A percentile compares a stretch with the other conserved stretches of the same genome.
phyloP scores from a whole-genome alignment of 169 alveolate genomes.

The Babesia gibsoni region DNA sequence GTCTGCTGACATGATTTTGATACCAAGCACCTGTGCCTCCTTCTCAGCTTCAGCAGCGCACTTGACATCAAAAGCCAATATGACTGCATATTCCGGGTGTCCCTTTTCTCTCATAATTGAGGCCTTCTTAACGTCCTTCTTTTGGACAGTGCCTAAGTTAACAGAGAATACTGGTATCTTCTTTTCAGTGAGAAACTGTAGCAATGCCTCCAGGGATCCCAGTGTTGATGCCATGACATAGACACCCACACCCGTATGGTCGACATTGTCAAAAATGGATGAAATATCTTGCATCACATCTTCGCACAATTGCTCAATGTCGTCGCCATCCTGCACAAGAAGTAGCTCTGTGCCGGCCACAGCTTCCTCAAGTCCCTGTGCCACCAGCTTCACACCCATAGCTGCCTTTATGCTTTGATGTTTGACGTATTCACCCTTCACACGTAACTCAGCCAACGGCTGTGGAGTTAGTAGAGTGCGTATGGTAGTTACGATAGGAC shows the following conservation, averaged over 20 bases:
- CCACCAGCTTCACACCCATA: conserved; percentile 91
- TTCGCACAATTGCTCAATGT: conserved; percentile 80
- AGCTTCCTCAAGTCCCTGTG: conserved; percentile 93
- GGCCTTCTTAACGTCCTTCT: conserved; percentile 97
- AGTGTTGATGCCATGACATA: conserved; percentile 98
- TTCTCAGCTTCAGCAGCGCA: conserved; percentile 94
- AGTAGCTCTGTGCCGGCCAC: conserved; percentile 95
- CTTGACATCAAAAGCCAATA: conserved; percentile 98
- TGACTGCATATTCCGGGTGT: conserved; percentile 93
- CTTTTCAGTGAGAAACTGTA: conserved; percentile 90
- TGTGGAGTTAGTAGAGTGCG: conserved; percentile 98
- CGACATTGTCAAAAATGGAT: conserved; percentile 89
- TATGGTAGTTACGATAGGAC: conserved; percentile 95
- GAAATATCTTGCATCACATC: conserved; percentile 91
- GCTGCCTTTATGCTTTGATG: conserved; percentile 91
- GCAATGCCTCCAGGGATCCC: conserved; percentile 98
- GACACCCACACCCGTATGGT: conserved; percentile 92
- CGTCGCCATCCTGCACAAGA: conserved; percentile 85
- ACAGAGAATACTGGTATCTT: conserved; percentile 96
- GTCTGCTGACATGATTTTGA: conserved; percentile 95
- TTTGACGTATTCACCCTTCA: conserved; percentile 95
- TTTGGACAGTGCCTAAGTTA: conserved; percentile 97
- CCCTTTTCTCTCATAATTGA: conserved; percentile 90
- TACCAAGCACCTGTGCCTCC: conserved; percentile 95
- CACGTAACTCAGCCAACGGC: conserved; percentile 98